Conservation (phyloP, 805 yeast species). For the Ogataea paradorogensis region DNA sequence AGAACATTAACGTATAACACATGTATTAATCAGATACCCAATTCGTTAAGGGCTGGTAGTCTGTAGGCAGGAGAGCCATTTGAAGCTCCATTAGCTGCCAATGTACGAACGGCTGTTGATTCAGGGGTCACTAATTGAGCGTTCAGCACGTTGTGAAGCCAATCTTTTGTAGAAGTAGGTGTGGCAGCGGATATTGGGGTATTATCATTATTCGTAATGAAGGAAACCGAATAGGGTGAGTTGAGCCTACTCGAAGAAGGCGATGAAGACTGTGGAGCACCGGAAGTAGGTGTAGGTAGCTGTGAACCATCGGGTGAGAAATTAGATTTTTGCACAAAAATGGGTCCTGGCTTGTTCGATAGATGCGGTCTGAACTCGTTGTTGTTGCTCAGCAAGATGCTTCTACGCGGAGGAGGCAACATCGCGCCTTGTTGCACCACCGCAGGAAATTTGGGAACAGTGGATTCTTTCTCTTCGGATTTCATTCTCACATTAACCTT, state of each 20-base stretch:
- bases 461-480: conserved; percentile 18
- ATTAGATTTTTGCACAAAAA: conserved; percentile 26
- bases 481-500: conserved; percentile 31
- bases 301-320: conserved; percentile 17
- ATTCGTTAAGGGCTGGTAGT: conserved; percentile 27
- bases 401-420: conserved; percentile 33
- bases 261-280: conserved; percentile 14
- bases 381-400: conserved; percentile 12
- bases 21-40: conserved; percentile 18
- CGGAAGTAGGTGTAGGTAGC: conserved; percentile 21
- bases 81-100: conserved; percentile 5
- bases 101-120: conserved; percentile 9
- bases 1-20: conserved; percentile 2
- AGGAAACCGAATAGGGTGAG: conserved; percentile 21
- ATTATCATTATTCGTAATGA: conserved; percentile 14
- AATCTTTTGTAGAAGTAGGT: conserved; percentile 15
- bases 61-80: conserved; percentile 7
- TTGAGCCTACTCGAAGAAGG: conserved; percentile 14
- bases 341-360: conserved; percentile 32
- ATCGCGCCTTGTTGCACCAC: conserved; percentile 24
- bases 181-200: conserved; percentile 8
- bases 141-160: conserved; percentile 22
- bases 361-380: conserved; percentile 30
- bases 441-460: conserved; percentile 10
- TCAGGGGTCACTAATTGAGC: conserved; percentile 7